Evolutionary conservation across 2,329 filamentous ascomycete species (phyloP), one percentile per base, ranked within the genome.

Genomic region (Colletotrichum caudatum): DNA sequence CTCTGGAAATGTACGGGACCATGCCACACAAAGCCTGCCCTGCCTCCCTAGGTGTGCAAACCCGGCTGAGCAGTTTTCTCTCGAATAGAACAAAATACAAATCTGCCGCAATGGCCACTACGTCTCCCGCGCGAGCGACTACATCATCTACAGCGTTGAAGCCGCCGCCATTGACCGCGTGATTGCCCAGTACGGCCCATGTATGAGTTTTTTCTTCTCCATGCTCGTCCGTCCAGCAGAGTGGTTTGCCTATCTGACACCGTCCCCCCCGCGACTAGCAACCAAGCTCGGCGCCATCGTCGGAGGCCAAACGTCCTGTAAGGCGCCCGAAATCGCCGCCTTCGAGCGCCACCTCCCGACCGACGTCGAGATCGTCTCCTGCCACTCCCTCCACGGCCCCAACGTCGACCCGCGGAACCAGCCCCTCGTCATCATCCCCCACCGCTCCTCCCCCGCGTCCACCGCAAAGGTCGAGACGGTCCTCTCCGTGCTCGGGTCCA

Each of bases 61-160:
- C 70, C 56, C 57, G 50, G 70, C 70, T 72, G 70, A 72, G 70
- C 50, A 71, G 69, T 59, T 48, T 70, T 61, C 33, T 73, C 66
- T 69, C 74, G 76, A 57, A 78, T 80, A 84, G 95, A 91, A 88
- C 80, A 91, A 91, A 85, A 87, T 99, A 86, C 91, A 93, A 82
- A 96, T 99, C 78, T 91, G 95, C 81, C 91, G 90, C 81, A 97
- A 97, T 89, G 97, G 97, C 77, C 95, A 98, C 84, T 89, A 95
- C 81, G 96, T 99, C 77, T 98, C 96, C 77, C 91, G 96, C 84
- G 91, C 92, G 82, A 98, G 95, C 91, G 95, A 98, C 87, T 98
- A 95, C 82, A 97, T 98, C 84, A 94, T 99, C 80, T 99, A 99
- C 88, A 97, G 93, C 83, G 96, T 99, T 82, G 95, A 98, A 83